Percentiles rank a stretch among this genome's conserved stretches.
Evolutionary conservation across 2,329 filamentous ascomycete genomes (phyloP).

Genomic region (Fusarium protoensiforme): DNA sequence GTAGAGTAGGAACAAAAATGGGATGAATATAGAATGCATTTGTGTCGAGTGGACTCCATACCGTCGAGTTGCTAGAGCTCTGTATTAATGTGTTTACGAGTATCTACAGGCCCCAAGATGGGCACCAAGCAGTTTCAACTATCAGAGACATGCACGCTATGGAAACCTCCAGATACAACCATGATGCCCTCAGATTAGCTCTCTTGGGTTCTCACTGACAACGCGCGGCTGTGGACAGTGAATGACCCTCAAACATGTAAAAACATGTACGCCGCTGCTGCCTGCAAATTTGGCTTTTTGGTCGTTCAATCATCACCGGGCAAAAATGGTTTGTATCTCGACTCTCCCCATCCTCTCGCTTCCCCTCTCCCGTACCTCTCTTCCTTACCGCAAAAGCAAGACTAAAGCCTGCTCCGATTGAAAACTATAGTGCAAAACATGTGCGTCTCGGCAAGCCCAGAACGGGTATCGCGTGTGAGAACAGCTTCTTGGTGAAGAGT

Average conservation of each 20-base stretch:
- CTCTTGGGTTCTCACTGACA: slow-evolving; percentile 66
- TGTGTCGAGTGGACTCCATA: slow-evolving; percentile 4
- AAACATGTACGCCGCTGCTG: slow-evolving; percentile 50
- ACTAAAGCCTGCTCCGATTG: slow-evolving; percentile 61
- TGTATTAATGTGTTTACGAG: neutral
- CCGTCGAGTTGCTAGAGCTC: neutral
- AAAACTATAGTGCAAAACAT: slow-evolving; percentile 60
- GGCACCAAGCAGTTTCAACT: neutral
- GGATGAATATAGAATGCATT: slow-evolving; percentile 36
- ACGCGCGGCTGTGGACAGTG: slow-evolving; percentile 47
- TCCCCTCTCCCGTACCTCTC: neutral
- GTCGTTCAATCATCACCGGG: slow-evolving; percentile 64
- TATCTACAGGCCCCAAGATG: neutral
- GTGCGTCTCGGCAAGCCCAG: slow-evolving; percentile 23
- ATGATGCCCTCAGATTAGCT: slow-evolving; percentile 65
- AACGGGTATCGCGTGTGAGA: slow-evolving; percentile 3
- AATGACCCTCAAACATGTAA: slow-evolving; percentile 9
- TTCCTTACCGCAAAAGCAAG: neutral
- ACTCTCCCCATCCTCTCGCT: neutral
- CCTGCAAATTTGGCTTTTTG: slow-evolving; percentile 70
- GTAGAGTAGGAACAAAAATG: slow-evolving; percentile 38
- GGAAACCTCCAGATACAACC: slow-evolving; percentile 20
- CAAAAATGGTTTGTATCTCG: slow-evolving; percentile 29
- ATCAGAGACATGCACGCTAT: neutral
- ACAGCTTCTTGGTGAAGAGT: slow-evolving; percentile 36